These are phyloP conservation scores for Monilinia fructicola DNA, from an alignment of 2,329 filamentous ascomycete genomes.

Conservation along the genomic window DNA sequence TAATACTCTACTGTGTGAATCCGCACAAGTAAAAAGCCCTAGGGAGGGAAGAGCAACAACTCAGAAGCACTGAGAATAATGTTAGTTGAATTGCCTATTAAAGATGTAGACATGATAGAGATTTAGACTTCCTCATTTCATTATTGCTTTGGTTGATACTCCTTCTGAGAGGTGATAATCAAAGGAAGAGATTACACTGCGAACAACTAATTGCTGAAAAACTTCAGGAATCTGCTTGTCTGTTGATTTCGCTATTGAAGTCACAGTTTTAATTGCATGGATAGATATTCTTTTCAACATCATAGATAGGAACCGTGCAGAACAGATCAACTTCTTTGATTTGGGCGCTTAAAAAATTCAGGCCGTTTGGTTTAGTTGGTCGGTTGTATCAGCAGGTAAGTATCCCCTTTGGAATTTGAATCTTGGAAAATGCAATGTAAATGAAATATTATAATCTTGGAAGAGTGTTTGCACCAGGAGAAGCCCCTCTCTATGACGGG, in stretches of 20 bases:
- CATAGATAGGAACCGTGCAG: neutral
- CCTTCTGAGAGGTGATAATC: no score
- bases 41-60: neutral
- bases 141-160: neutral
- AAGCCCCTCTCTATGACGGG: no score
- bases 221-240: neutral
- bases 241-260: neutral
- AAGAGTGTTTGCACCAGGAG: no score
- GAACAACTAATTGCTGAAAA: neutral
- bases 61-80: neutral
- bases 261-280: neutral
- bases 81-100: neutral
- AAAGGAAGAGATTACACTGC: neutral
- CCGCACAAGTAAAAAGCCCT: neutral
- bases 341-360: neutral
- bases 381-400: neutral
- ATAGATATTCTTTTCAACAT: neutral
- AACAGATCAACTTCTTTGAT: neutral
- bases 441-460: no score
- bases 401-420: neutral
- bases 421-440: neutral
- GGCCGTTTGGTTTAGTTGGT: neutral
- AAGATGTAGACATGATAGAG: fast-evolving
- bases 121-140: neutral
- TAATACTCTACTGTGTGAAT: no score